A percentile compares a stretch with the other conserved stretches of the same genome.
These are phyloP conservation scores for Rhizophagus prolifer DNA, from an alignment of 192 early-diverging fungal genomes.

Conservation along the genomic window DNA sequence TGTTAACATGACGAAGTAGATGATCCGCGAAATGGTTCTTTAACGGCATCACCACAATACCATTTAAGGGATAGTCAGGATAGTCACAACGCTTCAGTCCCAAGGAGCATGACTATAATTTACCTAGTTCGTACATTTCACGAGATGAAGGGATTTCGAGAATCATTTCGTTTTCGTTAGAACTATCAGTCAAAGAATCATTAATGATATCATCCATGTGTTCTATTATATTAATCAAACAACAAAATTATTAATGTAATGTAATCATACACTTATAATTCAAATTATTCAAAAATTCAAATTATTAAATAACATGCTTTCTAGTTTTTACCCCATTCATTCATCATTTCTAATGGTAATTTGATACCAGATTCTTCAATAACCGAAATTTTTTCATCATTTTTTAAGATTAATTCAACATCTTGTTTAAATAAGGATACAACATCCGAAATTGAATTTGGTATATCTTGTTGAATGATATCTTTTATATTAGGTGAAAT, in stretches of 20 bases:
- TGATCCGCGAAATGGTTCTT: no score
- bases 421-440: not conserved
- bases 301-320: no score
- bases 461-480: slow-evolving; percentile 12
- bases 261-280: no score
- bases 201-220: not conserved
- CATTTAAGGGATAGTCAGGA: no score
- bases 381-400: slow-evolving; percentile 3
- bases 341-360: slow-evolving; percentile 20
- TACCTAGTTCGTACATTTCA: not conserved
- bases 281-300: not conserved
- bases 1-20: no score
- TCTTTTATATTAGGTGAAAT: not conserved
- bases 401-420: not conserved
- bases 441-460: not conserved
- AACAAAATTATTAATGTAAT: no score
- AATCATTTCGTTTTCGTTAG: not conserved
- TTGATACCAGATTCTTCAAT: slow-evolving; percentile 21
- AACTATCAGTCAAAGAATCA: not conserved
- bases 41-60: no score
- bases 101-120: not conserved
- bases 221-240: not conserved
- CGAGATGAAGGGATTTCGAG: not conserved
- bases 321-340: slow-evolving; percentile 19
- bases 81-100: no score